Percentiles rank a stretch among this genome's conserved stretches.
Conservation (phyloP, 208 protist genomes). For the Leishmania lainsoni region DNA sequence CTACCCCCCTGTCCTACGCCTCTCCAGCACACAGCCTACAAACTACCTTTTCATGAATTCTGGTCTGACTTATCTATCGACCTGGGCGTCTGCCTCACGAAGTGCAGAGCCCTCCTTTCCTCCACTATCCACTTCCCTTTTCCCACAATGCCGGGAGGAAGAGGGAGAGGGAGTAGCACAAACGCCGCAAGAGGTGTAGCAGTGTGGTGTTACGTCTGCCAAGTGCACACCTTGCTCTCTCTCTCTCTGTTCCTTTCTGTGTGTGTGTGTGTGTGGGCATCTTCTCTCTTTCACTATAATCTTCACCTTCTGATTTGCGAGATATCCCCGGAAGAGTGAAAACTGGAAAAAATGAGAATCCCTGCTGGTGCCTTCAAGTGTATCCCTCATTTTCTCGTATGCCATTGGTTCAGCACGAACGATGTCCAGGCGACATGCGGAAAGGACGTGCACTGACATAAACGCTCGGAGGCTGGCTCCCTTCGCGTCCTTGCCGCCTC, state of each 20-base stretch:
- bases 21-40: not conserved
- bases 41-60: not conserved
- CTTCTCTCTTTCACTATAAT: not conserved
- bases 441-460: not conserved
- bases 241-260: not conserved
- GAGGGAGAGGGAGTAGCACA: not conserved
- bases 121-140: not conserved
- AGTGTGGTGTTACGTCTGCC: not conserved
- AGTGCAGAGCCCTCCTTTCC: not conserved
- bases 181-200: not conserved
- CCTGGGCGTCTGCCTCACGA: not conserved
- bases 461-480: not conserved
- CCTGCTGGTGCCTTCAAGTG: not conserved
- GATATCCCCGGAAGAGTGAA: not conserved
- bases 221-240: not conserved
- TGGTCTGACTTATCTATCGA: not conserved
- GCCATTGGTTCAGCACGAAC: not conserved
- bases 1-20: not conserved
- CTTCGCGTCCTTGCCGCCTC: not conserved
- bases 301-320: not conserved
- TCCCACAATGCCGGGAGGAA: not conserved
- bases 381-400: not conserved
- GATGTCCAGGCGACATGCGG: not conserved
- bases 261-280: not conserved
- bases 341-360: not conserved